phyloP scores from a whole-genome alignment of 2,329 filamentous ascomycete species.

The Fusarium oxysporum region DNA sequence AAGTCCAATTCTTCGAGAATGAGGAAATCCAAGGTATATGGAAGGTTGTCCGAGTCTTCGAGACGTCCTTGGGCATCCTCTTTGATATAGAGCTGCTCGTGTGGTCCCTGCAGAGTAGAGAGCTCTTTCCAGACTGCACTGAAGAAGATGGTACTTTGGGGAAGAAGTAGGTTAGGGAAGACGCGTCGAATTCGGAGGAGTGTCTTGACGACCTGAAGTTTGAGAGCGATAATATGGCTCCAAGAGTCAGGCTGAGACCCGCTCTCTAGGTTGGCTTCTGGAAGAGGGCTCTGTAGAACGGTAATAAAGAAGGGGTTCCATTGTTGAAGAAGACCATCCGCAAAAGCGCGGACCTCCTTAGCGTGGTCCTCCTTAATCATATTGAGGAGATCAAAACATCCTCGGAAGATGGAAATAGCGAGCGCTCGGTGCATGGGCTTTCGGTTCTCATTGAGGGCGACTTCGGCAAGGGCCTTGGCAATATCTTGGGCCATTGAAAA shows the following conservation, averaged over 20 bases:
- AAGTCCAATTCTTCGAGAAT: constrained; percentile 96
- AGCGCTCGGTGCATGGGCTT: constrained; percentile 83
- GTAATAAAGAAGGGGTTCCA: constrained; percentile 93
- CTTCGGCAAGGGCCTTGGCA: constrained; percentile 83
- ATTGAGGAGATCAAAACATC: constrained; percentile 94
- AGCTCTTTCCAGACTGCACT: constrained; percentile 91
- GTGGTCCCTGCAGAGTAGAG: constrained; percentile 75
- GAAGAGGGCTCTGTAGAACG: constrained; percentile 79
- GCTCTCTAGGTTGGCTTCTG: constrained; percentile 66
- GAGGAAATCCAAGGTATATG: constrained; percentile 93
- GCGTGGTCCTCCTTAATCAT: constrained; percentile 96
- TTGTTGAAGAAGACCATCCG: constrained; percentile 82
- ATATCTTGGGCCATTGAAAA: constrained; percentile 89
- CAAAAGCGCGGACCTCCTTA: constrained; percentile 86
- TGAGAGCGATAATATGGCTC: constrained; percentile 86
- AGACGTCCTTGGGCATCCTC: constrained; percentile 87
- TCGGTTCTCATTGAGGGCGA: constrained; percentile 80
- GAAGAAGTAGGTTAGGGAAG: constrained; percentile 83
- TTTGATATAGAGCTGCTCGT: constrained; percentile 86
- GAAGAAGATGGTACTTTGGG: constrained; percentile 86
- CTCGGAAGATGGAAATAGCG: constrained; percentile 89
- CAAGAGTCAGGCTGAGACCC: constrained; percentile 73
- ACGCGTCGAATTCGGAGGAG: constrained; percentile 88
- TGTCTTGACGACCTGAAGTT: constrained; percentile 94
- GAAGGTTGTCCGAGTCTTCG: constrained; percentile 90